These are phyloP conservation scores for Rubus parviflorus DNA, from an alignment of 306 rosid species.

Conservation along the genomic window DNA sequence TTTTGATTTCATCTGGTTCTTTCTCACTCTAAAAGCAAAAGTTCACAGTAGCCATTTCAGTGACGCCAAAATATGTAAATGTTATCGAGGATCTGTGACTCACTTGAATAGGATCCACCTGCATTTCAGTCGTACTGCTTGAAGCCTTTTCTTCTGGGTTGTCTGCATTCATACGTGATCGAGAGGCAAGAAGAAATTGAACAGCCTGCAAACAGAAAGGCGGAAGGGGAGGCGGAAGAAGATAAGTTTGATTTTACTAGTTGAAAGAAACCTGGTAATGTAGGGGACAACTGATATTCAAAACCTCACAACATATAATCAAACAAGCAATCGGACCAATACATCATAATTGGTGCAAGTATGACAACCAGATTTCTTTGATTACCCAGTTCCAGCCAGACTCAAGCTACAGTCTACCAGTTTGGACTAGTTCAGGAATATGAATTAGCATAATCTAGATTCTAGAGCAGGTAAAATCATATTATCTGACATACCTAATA, in stretches of 20 bases:
- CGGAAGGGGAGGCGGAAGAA: neutral
- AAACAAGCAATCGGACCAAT: neutral
- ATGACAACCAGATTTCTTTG: neutral
- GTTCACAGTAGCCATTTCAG: slow-evolving; percentile 3
- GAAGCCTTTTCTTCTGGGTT: slow-evolving; percentile 33
- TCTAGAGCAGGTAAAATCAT: neutral
- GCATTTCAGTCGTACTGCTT: slow-evolving; percentile 36
- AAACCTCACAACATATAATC: neutral
- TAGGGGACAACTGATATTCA: neutral
- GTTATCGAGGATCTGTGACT: slow-evolving; percentile 26
- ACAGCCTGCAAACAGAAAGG: slow-evolving; percentile 61
- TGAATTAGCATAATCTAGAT: neutral
- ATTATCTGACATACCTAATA: neutral
- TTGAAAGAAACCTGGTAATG: slow-evolving; percentile 4
- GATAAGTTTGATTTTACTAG: slow-evolving; percentile 14
- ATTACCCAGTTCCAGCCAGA: neutral
- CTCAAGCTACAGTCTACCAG: neutral
- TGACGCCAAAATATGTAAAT: slow-evolving; percentile 7
- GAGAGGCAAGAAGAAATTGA: slow-evolving; percentile 61
- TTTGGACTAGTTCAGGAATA: neutral
- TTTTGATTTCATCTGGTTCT: neutral
- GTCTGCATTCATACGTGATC: slow-evolving; percentile 44
- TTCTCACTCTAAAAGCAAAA: neutral
- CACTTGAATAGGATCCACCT: slow-evolving; percentile 84
- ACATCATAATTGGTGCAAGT: neutral